Conservation (phyloP, 1,284 basidiomycete species). For the Thelephora terrestris region DNA sequence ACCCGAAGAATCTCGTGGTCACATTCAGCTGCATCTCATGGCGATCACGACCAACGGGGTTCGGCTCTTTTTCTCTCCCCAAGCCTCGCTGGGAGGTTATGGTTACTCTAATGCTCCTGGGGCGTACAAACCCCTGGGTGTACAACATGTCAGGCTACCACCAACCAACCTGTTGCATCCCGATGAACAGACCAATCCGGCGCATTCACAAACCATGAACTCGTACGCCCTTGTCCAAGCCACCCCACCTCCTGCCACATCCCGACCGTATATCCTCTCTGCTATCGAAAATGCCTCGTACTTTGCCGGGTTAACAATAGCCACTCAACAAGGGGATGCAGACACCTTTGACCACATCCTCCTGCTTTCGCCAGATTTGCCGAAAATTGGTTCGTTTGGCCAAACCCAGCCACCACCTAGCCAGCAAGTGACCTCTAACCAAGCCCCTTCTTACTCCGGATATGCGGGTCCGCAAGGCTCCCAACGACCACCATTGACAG, state of each 20-base stretch:
- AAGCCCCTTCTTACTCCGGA: not conserved
- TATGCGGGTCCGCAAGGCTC: slow-evolving; percentile 23
- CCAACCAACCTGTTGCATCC: slow-evolving; percentile 69
- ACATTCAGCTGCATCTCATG: slow-evolving; percentile 53
- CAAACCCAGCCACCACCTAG: slow-evolving; percentile 37
- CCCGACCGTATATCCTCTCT: slow-evolving; percentile 46
- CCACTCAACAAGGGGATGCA: slow-evolving; percentile 59
- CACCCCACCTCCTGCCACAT: slow-evolving; percentile 29
- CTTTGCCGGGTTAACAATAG: slow-evolving; percentile 52
- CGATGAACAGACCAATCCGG: slow-evolving; percentile 48
- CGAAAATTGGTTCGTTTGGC: slow-evolving; percentile 53
- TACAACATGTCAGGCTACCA: slow-evolving; percentile 72
- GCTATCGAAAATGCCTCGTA: slow-evolving; percentile 51
- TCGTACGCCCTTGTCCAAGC: slow-evolving; percentile 37
- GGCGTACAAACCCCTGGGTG: slow-evolving; percentile 42
- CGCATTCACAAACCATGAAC: slow-evolving; percentile 26
- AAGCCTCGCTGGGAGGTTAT: slow-evolving; percentile 27
- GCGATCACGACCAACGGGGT: slow-evolving; percentile 74
- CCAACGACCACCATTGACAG: slow-evolving; percentile 55
- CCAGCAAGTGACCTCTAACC: slow-evolving; percentile 18
- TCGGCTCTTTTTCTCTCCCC: slow-evolving; percentile 69
- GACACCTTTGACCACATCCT: slow-evolving; percentile 70
- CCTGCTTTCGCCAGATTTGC: slow-evolving; percentile 69
- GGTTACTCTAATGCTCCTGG: slow-evolving; percentile 33
- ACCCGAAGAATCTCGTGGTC: slow-evolving; percentile 49